A percentile compares a stretch with the other conserved stretches of the same genome.
phyloP scores from a whole-genome alignment of 2,329 filamentous ascomycete genomes.

The Epichloe uncinata region DNA sequence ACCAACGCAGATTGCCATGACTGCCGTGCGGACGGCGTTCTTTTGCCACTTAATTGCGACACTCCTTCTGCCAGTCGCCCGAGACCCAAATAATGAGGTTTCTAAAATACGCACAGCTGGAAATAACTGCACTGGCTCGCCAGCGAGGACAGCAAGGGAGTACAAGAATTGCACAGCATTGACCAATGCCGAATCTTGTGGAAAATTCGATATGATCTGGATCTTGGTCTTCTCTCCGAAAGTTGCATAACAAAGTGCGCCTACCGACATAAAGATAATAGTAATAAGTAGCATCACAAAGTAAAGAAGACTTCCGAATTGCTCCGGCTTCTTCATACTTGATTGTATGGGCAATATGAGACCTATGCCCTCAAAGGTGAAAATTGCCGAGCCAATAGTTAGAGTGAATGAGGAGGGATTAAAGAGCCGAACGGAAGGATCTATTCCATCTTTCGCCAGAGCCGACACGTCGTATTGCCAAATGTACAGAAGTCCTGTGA shows the following conservation, averaged over 20 bases:
- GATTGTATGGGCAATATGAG: constrained; percentile 66
- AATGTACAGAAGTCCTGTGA: constrained; percentile 58
- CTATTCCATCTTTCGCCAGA: constrained; percentile 42
- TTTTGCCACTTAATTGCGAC: constrained; percentile 61
- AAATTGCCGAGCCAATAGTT: constrained; percentile 61
- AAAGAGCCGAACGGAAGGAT: constrained; percentile 51
- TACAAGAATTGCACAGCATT: constrained; percentile 66
- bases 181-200: constrained; percentile 56
- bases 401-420: constrained; percentile 56
- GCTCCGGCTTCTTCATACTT: constrained; percentile 56
- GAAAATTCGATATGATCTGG: constrained; percentile 65
- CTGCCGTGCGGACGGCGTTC: constrained; percentile 46
- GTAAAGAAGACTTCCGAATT: constrained; percentile 52
- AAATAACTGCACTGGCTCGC: constrained; percentile 63
- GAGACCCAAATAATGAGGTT: constrained; percentile 50
- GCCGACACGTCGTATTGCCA: constrained; percentile 55
- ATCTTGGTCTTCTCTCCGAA: constrained; percentile 57
- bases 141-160: constrained; percentile 58
- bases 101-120: constrained; percentile 61
- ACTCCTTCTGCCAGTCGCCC: constrained; percentile 51
- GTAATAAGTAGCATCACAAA: constrained; percentile 63
- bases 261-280: constrained; percentile 57
- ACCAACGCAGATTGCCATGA: constrained; percentile 45
- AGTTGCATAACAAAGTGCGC: constrained; percentile 60
- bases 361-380: constrained; percentile 68